These are phyloP conservation scores for Striga hermonthica DNA, from an alignment of 305 asterid genomes.

Conservation along the genomic window DNA sequence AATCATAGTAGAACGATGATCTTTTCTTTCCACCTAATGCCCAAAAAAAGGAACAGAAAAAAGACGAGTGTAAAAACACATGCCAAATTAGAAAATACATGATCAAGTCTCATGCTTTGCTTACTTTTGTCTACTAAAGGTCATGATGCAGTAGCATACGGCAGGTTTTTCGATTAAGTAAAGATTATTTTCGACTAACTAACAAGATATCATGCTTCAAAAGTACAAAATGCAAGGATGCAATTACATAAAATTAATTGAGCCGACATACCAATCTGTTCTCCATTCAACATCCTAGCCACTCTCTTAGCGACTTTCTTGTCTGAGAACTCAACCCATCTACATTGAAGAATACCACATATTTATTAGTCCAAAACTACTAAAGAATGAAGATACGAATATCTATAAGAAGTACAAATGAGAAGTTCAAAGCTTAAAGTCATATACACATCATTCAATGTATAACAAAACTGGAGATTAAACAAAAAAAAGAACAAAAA, in stretches of 20 bases:
- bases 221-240: too few species aligned
- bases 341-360: constrained; percentile 33
- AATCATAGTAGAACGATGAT: constrained; percentile 75
- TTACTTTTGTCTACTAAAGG: too few species aligned
- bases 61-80: constrained; percentile 9
- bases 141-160: too few species aligned
- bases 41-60: neutral
- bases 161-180: too few species aligned
- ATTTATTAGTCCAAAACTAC: neutral
- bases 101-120: neutral
- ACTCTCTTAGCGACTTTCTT: constrained; percentile 83
- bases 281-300: constrained; percentile 79
- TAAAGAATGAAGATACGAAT: neutral
- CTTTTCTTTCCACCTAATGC: constrained; percentile 81
- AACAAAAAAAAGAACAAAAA: constrained; percentile 15
- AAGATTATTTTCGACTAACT: constrained; percentile 4
- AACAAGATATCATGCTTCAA: too few species aligned
- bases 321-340: constrained; percentile 87
- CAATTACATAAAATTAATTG: constrained; percentile 26
- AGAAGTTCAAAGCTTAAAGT: neutral
- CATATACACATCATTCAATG: constrained; percentile 15
- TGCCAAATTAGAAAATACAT: constrained; percentile 7
- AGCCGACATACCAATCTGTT: constrained; percentile 59
- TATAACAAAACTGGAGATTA: neutral
- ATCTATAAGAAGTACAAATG: neutral